Conservation (phyloP, 2,329 filamentous ascomycete genomes). For the Dryadomyces sulphureus region DNA sequence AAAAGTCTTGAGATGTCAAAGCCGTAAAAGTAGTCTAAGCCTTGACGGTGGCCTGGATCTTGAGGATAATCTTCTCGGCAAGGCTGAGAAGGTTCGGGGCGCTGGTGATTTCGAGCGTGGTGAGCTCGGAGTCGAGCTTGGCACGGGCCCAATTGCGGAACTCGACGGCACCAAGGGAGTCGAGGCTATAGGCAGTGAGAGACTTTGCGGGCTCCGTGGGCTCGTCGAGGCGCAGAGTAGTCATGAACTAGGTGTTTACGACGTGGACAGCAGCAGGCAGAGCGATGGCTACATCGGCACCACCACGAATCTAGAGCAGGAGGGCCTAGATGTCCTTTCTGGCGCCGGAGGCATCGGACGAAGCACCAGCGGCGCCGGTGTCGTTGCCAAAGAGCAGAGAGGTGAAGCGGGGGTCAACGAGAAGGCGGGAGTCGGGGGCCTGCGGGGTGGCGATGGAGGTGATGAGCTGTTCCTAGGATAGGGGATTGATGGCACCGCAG, state of each 20-base stretch:
- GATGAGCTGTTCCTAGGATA: neutral
- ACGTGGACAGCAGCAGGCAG: neutral
- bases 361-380: neutral
- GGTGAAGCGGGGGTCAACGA: neutral
- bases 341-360: neutral
- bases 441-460: neutral
- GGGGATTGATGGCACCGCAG: neutral
- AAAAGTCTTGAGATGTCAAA: too few species aligned
- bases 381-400: neutral
- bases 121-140: neutral
- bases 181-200: conserved; percentile 21
- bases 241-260: neutral
- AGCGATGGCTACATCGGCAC: neutral
- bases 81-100: neutral
- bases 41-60: neutral
- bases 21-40: too few species aligned
- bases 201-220: conserved; percentile 10
- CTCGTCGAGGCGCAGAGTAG: neutral
- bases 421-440: neutral
- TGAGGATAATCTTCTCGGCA: neutral
- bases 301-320: neutral
- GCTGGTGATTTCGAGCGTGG: neutral
- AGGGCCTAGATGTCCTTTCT: neutral
- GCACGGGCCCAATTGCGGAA: conserved; percentile 13
- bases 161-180: conserved; percentile 28